Evolutionary conservation across 2,329 filamentous ascomycete genomes (phyloP).

Genomic region (Neurospora sp.): DNA sequence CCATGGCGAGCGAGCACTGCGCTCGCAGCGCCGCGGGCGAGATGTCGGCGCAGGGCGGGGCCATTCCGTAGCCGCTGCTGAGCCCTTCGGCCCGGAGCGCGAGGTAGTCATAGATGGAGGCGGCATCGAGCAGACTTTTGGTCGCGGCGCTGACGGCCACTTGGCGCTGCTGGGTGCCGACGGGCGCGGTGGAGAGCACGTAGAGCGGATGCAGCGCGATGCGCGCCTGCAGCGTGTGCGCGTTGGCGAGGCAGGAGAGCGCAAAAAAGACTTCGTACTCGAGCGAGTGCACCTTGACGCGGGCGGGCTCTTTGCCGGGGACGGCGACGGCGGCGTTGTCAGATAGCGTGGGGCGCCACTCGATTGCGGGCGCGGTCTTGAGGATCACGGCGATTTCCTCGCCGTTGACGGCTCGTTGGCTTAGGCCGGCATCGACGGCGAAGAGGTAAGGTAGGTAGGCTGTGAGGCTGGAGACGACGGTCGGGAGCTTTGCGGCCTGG

Average conservation of each 20-base stretch:
- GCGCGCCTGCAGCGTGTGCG: slow-evolving; percentile 63
- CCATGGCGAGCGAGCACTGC: slow-evolving; percentile 59
- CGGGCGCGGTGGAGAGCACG: slow-evolving; percentile 49
- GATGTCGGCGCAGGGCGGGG: slow-evolving; percentile 43
- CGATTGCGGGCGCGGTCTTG: slow-evolving; percentile 49
- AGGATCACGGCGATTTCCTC: slow-evolving; percentile 61
- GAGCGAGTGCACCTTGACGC: slow-evolving; percentile 62
- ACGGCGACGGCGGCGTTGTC: slow-evolving; percentile 44
- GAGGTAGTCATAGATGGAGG: slow-evolving; percentile 67
- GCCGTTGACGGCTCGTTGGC: slow-evolving; percentile 34
- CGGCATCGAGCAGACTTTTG: slow-evolving; percentile 65
- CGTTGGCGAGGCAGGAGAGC: slow-evolving; percentile 65
- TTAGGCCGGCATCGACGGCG: slow-evolving; percentile 64
- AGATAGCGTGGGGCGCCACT: slow-evolving; percentile 78
- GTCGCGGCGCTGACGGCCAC: slow-evolving; percentile 64
- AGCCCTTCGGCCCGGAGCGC: slow-evolving; percentile 43
- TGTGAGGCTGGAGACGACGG: slow-evolving; percentile 58
- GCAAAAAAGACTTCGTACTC: slow-evolving; percentile 78
- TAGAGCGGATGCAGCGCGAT: slow-evolving; percentile 65
- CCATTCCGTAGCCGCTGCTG: slow-evolving; percentile 12
- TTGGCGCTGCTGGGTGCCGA: slow-evolving; percentile 55
- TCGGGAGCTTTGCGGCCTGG: slow-evolving; percentile 59
- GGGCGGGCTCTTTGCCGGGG: slow-evolving; percentile 44
- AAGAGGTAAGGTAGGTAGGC: slow-evolving; percentile 78
- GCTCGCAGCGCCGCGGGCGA: slow-evolving; percentile 41